These are phyloP conservation scores for Candida frijolesensis DNA, from an alignment of 1,139 yeast genomes.

Conservation along the genomic window DNA sequence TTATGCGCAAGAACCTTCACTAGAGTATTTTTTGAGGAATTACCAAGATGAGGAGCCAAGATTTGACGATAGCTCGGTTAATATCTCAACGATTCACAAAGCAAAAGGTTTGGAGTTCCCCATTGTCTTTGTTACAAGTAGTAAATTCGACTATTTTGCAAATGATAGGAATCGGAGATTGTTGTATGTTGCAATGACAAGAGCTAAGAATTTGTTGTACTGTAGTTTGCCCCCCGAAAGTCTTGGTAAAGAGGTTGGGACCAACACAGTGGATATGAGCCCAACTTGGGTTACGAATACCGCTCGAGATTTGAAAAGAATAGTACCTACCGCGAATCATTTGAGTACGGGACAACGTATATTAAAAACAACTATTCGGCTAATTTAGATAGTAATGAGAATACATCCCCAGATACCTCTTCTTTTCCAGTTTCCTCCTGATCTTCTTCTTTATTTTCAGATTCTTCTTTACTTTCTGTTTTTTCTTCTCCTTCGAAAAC, in stretches of 20 bases:
- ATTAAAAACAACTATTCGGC: slow-evolving; percentile 18
- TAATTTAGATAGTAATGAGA: slow-evolving; percentile 39
- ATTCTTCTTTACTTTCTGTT: slow-evolving; percentile 15
- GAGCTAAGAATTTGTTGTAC: slow-evolving; percentile 60
- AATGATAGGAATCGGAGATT: slow-evolving; percentile 27
- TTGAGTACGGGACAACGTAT: slow-evolving; percentile 6
- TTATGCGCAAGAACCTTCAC: slow-evolving; percentile 19
- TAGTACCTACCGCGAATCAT: slow-evolving; percentile 3
- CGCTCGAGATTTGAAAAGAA: slow-evolving; percentile 13
- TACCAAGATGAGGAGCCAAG: slow-evolving; percentile 47
- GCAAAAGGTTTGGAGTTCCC: slow-evolving; percentile 77
- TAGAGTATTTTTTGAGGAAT: slow-evolving; percentile 44
- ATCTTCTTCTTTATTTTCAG: slow-evolving; percentile 18
- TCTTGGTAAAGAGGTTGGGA: not conserved
- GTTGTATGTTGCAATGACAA: slow-evolving; percentile 65
- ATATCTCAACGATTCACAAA: slow-evolving; percentile 66
- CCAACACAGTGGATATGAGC: not conserved
- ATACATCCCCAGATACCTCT: slow-evolving; percentile 26
- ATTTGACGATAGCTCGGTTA: slow-evolving; percentile 34
- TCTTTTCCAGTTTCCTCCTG: slow-evolving; percentile 21
- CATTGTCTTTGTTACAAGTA: slow-evolving; percentile 57
- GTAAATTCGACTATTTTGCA: slow-evolving; percentile 16
- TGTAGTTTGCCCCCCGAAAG: slow-evolving; percentile 16
- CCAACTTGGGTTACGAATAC: slow-evolving; percentile 5
- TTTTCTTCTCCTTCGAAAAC: slow-evolving; percentile 48